Conservation (phyloP, 2,329 filamentous ascomycete genomes). For the Cladophialophora psammophila region DNA sequence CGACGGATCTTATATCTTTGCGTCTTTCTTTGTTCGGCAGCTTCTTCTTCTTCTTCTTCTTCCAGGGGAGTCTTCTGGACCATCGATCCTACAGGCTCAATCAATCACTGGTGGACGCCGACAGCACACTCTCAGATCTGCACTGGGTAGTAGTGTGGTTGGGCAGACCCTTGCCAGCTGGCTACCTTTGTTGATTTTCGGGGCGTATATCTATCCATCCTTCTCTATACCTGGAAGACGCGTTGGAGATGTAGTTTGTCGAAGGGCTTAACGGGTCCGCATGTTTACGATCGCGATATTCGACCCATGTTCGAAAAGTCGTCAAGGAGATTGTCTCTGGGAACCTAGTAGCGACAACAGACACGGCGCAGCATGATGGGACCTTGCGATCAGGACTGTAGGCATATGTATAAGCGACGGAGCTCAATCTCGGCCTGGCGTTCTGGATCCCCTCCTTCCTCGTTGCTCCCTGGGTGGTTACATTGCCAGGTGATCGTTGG, state of each 20-base stretch:
- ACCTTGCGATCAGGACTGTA: background rate
- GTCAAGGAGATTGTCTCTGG: background rate
- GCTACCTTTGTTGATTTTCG: background rate
- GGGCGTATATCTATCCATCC: slow-evolving; percentile 3
- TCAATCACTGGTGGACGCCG: slow-evolving; percentile 1
- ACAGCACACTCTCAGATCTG: background rate
- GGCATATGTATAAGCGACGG: background rate
- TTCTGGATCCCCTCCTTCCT: slow-evolving; percentile 13
- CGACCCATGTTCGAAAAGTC: slow-evolving; percentile 1
- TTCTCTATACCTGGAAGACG: slow-evolving; percentile 6
- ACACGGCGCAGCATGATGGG: background rate
- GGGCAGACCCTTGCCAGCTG: background rate
- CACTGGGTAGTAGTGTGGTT: slow-evolving; percentile 7
- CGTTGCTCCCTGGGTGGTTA: background rate
- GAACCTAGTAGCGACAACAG: no score
- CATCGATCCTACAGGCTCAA: background rate
- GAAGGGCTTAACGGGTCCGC: background rate
- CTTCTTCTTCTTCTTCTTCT: slow-evolving; percentile 2
- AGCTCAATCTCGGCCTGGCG: slow-evolving; percentile 4
- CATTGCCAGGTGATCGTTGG: background rate
- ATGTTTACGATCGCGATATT: slow-evolving; percentile 5
- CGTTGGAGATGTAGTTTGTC: slow-evolving; percentile 9
- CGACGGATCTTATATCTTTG: slow-evolving; percentile 8
- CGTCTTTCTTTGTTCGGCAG: slow-evolving; percentile 3
- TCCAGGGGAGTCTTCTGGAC: background rate